Evolutionary conservation across 768 basidiomycete species (phyloP).

Genomic region (Fomitopsis pulvina): DNA sequence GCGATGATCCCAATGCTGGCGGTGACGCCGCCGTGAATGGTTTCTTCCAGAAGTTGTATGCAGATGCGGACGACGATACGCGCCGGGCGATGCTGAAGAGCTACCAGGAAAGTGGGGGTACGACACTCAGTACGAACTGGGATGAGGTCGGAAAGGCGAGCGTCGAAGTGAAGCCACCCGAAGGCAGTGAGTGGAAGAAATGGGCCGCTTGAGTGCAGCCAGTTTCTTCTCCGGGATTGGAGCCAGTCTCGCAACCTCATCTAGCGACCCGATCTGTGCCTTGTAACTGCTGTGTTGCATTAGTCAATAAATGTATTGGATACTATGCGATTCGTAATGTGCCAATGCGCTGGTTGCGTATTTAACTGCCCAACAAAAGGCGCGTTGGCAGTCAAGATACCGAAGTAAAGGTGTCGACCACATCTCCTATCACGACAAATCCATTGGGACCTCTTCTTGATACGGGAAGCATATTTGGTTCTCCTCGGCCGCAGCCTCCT

Average conservation of each 20-base stretch:
- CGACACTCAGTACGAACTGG: constrained; percentile 95
- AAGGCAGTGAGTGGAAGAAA: constrained; percentile 79
- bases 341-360: no score
- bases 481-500: constrained; percentile 68
- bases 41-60: constrained; percentile 90
- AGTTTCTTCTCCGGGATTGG: no score
- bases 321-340: no score
- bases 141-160: constrained; percentile 67
- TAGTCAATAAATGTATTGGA: no score
- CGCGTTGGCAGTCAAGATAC: no score
- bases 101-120: constrained; percentile 91
- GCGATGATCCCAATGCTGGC: constrained; percentile 85
- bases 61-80: constrained; percentile 88
- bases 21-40: constrained; percentile 82
- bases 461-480: constrained; percentile 63
- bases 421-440: constrained; percentile 21
- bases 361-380: no score
- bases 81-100: constrained; percentile 97
- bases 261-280: no score
- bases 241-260: no score
- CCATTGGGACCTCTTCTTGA: constrained; percentile 37
- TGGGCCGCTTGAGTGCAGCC: constrained; percentile 47
- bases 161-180: constrained; percentile 77
- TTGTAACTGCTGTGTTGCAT: no score
- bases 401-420: no score